Evolutionary conservation across 148 eudicot species (phyloP).

Genomic region (Agrostemma githago): DNA sequence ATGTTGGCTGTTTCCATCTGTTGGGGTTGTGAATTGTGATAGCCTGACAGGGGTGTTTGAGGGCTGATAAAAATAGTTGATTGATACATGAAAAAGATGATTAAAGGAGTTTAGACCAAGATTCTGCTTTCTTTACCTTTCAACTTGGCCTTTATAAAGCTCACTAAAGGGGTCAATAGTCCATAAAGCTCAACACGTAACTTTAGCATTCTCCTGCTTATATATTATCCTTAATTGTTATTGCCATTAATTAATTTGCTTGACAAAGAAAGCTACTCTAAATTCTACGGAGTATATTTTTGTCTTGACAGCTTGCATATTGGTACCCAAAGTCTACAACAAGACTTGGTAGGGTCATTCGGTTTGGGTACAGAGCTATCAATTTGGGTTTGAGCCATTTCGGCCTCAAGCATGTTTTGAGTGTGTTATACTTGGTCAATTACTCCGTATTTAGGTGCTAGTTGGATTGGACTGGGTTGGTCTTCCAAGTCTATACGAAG

Average conservation of each 20-base stretch:
- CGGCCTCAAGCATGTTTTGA: no score
- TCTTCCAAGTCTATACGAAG: no score
- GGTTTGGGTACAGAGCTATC: no score
- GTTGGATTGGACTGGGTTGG: no score
- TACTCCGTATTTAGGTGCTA: no score
- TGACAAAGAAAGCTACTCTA: slow-evolving; percentile 10
- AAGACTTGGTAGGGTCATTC: no score
- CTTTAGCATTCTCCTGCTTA: slow-evolving; percentile 31
- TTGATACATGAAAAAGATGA: slow-evolving; percentile 28
- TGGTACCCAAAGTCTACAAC: slow-evolving; percentile 17
- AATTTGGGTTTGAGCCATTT: no score
- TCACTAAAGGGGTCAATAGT: slow-evolving; percentile 46
- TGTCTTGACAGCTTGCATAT: slow-evolving; percentile 17
- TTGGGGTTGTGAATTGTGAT: not conserved
- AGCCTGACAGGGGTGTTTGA: slow-evolving; percentile 28
- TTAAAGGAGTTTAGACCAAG: slow-evolving; percentile 43
- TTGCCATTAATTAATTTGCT: slow-evolving; percentile 17
- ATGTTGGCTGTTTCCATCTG: slow-evolving; percentile 11
- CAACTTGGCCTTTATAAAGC: slow-evolving; percentile 52
- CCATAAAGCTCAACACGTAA: slow-evolving; percentile 49
- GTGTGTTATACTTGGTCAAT: no score
- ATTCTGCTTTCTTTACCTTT: slow-evolving; percentile 54
- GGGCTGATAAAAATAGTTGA: slow-evolving; percentile 25
- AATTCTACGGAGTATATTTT: slow-evolving; percentile 7
- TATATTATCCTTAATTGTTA: slow-evolving; percentile 9